Evolutionary conservation across 176 grass and related monocot species (phyloP).

Genomic region (Aegilops tauschii): DNA sequence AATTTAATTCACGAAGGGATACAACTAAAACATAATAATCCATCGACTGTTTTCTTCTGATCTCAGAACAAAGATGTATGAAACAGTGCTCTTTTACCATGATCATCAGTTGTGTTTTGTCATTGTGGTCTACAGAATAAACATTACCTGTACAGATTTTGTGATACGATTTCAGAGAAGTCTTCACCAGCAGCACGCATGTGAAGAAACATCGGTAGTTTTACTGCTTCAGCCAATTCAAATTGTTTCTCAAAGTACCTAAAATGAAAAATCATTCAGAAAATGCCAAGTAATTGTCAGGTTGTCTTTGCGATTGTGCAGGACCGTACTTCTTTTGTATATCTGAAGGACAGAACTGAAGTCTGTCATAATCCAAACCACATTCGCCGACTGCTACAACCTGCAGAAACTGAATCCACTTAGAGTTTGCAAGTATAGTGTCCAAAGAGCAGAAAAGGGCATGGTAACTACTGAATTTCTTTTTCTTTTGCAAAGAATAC

Average conservation of each 20-base stretch:
- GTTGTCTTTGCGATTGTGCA: neutral
- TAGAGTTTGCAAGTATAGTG: neutral
- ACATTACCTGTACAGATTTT: conserved; percentile 66
- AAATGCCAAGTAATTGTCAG: conserved; percentile 6
- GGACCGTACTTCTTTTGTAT: conserved; percentile 76
- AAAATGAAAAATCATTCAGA: conserved; percentile 14
- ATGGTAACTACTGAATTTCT: conserved; percentile 1
- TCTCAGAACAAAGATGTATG: neutral
- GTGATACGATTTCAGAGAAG: conserved; percentile 75
- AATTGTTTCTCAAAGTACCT: conserved; percentile 97
- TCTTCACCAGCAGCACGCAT: conserved; percentile 96
- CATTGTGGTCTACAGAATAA: conserved; percentile 2
- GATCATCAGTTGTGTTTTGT: neutral
- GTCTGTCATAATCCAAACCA: conserved; percentile 94
- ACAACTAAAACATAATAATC: neutral
- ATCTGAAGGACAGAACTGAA: conserved; percentile 88
- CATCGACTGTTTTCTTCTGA: neutral
- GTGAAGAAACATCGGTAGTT: conserved; percentile 96
- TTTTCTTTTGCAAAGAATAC: neutral
- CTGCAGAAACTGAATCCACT: conserved; percentile 35
- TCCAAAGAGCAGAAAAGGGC: neutral
- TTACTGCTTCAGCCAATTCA: conserved; percentile 84
- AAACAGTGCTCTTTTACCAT: neutral
- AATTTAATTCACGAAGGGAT: neutral
- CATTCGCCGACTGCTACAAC: conserved; percentile 96